Evolutionary conservation across 257 asterid species (phyloP).

Genomic region (Solanum clarkiae): DNA sequence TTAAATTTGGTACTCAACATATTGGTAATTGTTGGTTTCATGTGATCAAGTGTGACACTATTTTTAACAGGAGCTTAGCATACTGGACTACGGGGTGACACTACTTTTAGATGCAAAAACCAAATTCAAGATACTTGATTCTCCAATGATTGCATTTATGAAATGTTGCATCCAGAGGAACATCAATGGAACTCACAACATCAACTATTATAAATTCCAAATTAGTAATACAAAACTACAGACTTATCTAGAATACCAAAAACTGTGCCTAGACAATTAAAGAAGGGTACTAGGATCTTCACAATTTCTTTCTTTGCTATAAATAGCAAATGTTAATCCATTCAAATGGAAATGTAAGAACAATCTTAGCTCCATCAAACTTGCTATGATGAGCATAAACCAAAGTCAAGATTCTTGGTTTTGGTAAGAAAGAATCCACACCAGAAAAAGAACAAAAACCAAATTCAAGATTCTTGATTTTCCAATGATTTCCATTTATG

Average conservation of each 20-base stretch:
- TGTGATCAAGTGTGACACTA: not conserved
- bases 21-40: too few species aligned
- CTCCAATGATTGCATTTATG: conserved; percentile 12
- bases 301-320: not conserved
- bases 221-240: not conserved
- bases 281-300: not conserved
- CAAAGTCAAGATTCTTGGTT: not conserved
- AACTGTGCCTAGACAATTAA: not conserved
- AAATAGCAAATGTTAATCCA: not conserved
- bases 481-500: conserved; percentile 22
- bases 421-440: not conserved
- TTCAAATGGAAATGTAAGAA: not conserved
- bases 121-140: not conserved
- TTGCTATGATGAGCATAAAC: not conserved
- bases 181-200: conserved; percentile 48
- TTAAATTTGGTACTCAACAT: not conserved
- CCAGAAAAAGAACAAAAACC: not conserved
- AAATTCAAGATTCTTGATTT: not conserved
- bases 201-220: conserved; percentile 13
- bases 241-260: not conserved
- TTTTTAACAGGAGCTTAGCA: not conserved
- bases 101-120: not conserved
- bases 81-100: not conserved
- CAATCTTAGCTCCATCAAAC: not conserved
- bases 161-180: conserved; percentile 43